A percentile compares a stretch with the other conserved stretches of the same genome.
Evolutionary conservation across 345 rosid species (phyloP).

Genomic region (Excoecaria agallocha): DNA sequence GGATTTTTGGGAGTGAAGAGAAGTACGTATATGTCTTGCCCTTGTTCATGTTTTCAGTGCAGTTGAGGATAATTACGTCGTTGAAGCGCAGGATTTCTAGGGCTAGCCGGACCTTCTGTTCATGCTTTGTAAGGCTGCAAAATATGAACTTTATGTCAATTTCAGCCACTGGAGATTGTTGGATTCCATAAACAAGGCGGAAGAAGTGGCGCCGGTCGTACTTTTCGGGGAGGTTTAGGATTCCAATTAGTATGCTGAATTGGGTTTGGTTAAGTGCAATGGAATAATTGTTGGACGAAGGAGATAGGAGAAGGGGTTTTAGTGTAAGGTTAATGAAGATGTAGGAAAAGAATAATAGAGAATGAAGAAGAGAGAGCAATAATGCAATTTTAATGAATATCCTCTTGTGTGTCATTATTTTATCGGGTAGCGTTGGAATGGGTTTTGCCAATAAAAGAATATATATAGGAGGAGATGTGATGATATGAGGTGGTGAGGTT

Average conservation of each 20-base stretch:
- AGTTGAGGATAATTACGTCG: slow-evolving; percentile 41
- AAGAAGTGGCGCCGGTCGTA: slow-evolving; percentile 40
- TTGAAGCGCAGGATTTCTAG: slow-evolving; percentile 34
- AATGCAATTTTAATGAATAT: slow-evolving; percentile 13
- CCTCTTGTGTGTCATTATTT: slow-evolving; percentile 13
- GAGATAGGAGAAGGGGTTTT: slow-evolving; percentile 5
- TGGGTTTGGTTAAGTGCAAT: background rate
- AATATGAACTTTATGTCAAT: slow-evolving; percentile 39
- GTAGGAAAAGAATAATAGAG: slow-evolving; percentile 22
- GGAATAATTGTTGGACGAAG: slow-evolving; percentile 11
- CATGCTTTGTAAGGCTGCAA: slow-evolving; percentile 32
- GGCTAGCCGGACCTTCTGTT: slow-evolving; percentile 25
- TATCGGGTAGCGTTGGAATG: too few relatives aligned
- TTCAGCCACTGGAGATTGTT: slow-evolving; percentile 23
- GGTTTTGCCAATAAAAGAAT: background rate
- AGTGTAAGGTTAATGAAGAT: slow-evolving; percentile 16
- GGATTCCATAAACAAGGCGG: slow-evolving; percentile 37
- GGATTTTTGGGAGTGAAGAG: slow-evolving; percentile 34
- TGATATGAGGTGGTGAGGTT: background rate
- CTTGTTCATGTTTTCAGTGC: slow-evolving; percentile 45
- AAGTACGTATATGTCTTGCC: slow-evolving; percentile 46
- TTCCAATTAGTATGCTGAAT: slow-evolving; percentile 39
- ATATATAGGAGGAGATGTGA: background rate
- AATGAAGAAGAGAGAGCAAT: slow-evolving; percentile 8
- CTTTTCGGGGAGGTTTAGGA: slow-evolving; percentile 31